Evolutionary conservation across 176 grass and related monocot genomes (phyloP), one percentile per base, ranked within the genome.

Genomic region (Oryza officinalis): DNA sequence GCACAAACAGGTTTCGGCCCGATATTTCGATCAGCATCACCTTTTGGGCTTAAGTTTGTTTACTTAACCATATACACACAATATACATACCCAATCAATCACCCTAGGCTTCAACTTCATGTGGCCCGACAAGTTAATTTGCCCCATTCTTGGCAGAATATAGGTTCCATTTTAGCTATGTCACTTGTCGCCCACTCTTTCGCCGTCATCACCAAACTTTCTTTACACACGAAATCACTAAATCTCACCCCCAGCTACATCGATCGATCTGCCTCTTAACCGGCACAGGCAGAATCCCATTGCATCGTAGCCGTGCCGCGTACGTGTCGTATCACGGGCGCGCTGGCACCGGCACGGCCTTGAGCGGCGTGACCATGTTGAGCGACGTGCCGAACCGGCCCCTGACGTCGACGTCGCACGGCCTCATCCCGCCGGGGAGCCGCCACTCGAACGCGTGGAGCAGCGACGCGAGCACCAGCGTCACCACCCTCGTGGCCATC

Each of bases 401-500:
- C 38, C 82, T 86, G 1, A 91, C n/a, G 70, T 88, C 86, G 54
- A 94, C 82, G 33, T 89, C 86, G 17, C 52, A 70, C 1, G 86
- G 75, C 63, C 31, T 43, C 89, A 92, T 85, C 54, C 89, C 92
- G 7, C 78, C 30, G 1, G 89, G 89, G 71, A 94, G 50, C 43
- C 13, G 76, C 92, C 92, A 86, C 69, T 96, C 86, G 49, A 93
- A 96, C 2, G 83, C 72, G 49, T 90, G 85, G 12, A 93, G 69
- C 32, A 93, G 1, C 3, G 81, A 79, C 1, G 86, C 88, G 4
- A 96, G 77, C 2, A 90, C 44, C 11, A 90, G 74, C 4, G 85
- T 84, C 28, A 95, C 76, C 28, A 89, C 72, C 76, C 76, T 47
- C 14, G 84, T 74, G 3, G 87, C 93, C 74, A 92, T 87, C 1